phyloP scores from a whole-genome alignment of 495 filamentous ascomycete species.

The Aspergillus sclerotiicarbonarius region DNA sequence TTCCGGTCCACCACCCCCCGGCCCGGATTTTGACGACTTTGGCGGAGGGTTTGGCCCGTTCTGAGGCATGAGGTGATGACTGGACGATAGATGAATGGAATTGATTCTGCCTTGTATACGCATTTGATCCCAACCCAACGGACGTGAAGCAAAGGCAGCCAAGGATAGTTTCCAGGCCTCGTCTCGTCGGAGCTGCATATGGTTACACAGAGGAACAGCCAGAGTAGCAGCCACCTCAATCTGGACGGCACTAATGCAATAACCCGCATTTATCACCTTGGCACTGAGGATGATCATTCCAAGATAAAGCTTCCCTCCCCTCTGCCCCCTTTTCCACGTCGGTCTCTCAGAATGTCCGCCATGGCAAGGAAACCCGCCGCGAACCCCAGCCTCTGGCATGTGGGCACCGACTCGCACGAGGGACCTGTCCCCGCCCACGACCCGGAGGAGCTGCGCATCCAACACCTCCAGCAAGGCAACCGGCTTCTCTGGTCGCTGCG shows the following conservation, averaged over 20 bases:
- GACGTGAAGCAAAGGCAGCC: too few species aligned
- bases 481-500: slow-evolving; percentile 2
- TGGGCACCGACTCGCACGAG: not conserved
- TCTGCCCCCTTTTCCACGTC: not conserved
- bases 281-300: too few species aligned
- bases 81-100: not conserved
- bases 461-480: not conserved
- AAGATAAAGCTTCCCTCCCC: not conserved
- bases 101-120: too few species aligned
- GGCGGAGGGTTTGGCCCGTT: not conserved
- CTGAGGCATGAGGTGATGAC: not conserved
- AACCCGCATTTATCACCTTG: too few species aligned
- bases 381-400: slow-evolving; percentile 3
- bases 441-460: not conserved
- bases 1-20: not conserved
- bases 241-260: too few species aligned
- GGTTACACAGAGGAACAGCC: too few species aligned
- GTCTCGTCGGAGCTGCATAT: too few species aligned
- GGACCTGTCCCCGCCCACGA: not conserved
- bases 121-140: too few species aligned
- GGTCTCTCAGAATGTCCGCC: not conserved
- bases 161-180: too few species aligned
- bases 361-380: not conserved
- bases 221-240: too few species aligned
- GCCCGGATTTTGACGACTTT: not conserved